These are phyloP conservation scores for Nothophaeocryptopus gaeumannii DNA, from an alignment of 2,329 filamentous ascomycete species.

Conservation along the genomic window DNA sequence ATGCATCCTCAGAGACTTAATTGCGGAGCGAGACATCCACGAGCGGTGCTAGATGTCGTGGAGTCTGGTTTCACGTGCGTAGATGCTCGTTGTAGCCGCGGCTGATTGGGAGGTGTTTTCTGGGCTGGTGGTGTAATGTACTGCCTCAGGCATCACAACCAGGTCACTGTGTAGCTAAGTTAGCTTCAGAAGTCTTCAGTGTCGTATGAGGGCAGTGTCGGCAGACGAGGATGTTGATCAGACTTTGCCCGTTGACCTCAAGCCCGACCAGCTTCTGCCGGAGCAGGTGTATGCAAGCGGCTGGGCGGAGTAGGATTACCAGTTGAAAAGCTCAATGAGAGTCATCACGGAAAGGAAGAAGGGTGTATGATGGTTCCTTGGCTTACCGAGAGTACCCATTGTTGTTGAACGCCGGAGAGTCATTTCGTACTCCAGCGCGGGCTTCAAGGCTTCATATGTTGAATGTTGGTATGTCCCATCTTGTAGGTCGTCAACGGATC, in stretches of 20 bases:
- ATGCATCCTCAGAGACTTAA: no score
- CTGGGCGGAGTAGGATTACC: conserved; percentile 53
- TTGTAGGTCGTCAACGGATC: conserved; percentile 67
- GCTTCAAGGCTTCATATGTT: neutral
- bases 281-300: conserved; percentile 40
- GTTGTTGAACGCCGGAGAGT: neutral
- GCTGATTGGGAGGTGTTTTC: no score
- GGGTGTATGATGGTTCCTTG: neutral
- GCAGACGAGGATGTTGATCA: conserved; percentile 30
- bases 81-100: no score
- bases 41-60: no score
- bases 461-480: conserved; percentile 52
- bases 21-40: no score
- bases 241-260: conserved; percentile 51
- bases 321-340: conserved; percentile 33
- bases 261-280: conserved; percentile 47
- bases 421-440: neutral
- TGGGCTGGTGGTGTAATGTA: no score
- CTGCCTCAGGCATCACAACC: no score
- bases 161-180: no score
- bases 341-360: conserved; percentile 26
- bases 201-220: no score
- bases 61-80: no score
- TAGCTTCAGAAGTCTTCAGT: no score
- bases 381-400: neutral